These are phyloP conservation scores for Berkeleyomyces basicola DNA, from an alignment of 2,329 filamentous ascomycete species.

Conservation along the genomic window DNA sequence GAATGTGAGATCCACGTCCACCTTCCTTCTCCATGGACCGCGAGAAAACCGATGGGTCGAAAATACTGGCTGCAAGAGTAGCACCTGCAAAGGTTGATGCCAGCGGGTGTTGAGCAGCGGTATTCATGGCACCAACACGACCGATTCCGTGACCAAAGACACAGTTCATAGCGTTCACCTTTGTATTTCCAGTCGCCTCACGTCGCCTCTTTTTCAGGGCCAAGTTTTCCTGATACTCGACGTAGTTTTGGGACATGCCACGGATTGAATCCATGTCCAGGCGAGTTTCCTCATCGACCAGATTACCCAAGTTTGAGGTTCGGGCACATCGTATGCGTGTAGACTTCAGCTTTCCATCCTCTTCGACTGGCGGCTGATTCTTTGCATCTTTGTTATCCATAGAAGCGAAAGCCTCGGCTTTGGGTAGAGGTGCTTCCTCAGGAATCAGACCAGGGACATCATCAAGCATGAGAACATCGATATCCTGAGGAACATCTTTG, in stretches of 20 bases:
- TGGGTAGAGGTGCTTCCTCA: conserved; percentile 24
- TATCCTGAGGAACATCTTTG: conserved; percentile 12
- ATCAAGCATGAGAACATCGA: conserved; percentile 15
- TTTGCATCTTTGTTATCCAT: conserved; percentile 8
- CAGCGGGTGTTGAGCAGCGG: conserved; percentile 24
- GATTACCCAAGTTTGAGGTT: conserved; percentile 17
- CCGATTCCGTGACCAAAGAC: conserved; percentile 23
- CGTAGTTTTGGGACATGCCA: conserved; percentile 26
- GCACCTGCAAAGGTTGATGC: conserved; percentile 28
- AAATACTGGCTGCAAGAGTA: conserved; percentile 20
- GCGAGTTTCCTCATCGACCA: conserved; percentile 19
- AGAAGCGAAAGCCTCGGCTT: conserved; percentile 22
- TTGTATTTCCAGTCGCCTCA: conserved; percentile 22
- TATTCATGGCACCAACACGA: conserved; percentile 17
- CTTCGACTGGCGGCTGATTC: conserved; percentile 14
- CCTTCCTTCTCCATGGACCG: neutral
- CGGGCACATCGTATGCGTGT: conserved; percentile 16
- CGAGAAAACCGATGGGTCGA: neutral
- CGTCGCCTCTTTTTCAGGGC: conserved; percentile 18
- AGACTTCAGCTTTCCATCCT: conserved; percentile 9
- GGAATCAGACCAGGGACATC: conserved; percentile 24
- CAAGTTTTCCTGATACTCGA: conserved; percentile 35
- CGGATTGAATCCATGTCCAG: conserved; percentile 19
- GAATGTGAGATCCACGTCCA: no score
- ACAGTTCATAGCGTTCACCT: conserved; percentile 21